phyloP scores from a whole-genome alignment of 371 early-diverging fungal genomes.

The Gilbertella persicaria region DNA sequence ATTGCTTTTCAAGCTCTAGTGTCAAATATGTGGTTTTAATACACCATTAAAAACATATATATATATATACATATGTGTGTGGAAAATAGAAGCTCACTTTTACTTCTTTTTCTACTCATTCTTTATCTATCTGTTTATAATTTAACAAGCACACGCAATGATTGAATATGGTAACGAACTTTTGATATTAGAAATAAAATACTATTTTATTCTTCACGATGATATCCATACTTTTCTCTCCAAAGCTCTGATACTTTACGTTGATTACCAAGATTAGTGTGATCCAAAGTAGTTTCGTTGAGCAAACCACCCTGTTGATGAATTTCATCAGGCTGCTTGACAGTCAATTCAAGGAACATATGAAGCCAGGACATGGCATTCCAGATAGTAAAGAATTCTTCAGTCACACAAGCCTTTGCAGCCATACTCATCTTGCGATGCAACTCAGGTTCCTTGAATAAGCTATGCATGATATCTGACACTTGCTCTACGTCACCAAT shows the following conservation, averaged over 20 bases:
- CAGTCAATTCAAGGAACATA: constrained; percentile 56
- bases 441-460: constrained; percentile 53
- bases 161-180: too few species aligned
- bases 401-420: constrained; percentile 51
- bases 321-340: constrained; percentile 27
- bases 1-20: too few species aligned
- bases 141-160: too few species aligned
- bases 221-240: constrained; percentile 38
- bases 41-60: too few species aligned
- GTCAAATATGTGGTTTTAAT: too few species aligned
- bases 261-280: constrained; percentile 30
- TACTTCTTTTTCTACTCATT: too few species aligned
- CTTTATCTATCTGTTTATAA: too few species aligned
- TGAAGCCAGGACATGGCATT: constrained; percentile 70
- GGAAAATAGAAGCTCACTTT: too few species aligned
- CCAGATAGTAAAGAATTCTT: constrained; percentile 74
- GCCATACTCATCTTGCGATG: constrained; percentile 42
- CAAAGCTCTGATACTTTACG: constrained; percentile 37
- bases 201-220: too few species aligned
- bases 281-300: constrained; percentile 4
- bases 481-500: constrained; percentile 66
- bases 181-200: too few species aligned
- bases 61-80: too few species aligned
- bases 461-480: constrained; percentile 52
- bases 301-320: constrained; percentile 14